Conservation (phyloP, 495 filamentous ascomycete species). For the Aspergillus olivimuriae region DNA sequence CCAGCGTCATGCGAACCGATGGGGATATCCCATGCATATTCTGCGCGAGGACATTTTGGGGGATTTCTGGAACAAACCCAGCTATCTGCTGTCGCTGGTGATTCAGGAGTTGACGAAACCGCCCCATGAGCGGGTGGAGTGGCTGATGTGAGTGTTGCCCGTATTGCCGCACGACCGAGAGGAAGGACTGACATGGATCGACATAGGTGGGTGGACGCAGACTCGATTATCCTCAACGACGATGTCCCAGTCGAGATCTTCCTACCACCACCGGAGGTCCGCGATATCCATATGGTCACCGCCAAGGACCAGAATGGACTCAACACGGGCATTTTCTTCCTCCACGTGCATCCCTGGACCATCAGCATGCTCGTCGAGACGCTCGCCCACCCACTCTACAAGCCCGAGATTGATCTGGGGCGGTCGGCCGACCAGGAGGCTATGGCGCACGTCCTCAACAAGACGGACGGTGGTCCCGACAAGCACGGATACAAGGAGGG, state of each 20-base stretch:
- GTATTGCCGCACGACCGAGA: constrained; percentile 27
- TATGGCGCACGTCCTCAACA: constrained; percentile 23
- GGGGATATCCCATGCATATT: constrained; percentile 36
- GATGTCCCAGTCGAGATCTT: constrained; percentile 38
- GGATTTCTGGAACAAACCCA: constrained; percentile 37
- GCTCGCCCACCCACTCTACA: constrained; percentile 25
- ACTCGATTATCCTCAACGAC: constrained; percentile 37
- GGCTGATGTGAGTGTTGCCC: constrained; percentile 40
- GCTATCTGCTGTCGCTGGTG: constrained; percentile 34
- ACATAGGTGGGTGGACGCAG: constrained; percentile 38
- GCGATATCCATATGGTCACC: constrained; percentile 33
- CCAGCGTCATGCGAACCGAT: constrained; percentile 25
- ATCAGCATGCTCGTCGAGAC: constrained; percentile 28
- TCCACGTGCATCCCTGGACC: constrained; percentile 35
- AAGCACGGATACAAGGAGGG: constrained; percentile 17
- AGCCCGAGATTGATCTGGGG: constrained; percentile 22
- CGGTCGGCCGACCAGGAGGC: constrained; percentile 28
- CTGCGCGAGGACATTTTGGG: constrained; percentile 26
- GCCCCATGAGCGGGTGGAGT: constrained; percentile 27
- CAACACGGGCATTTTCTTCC: constrained; percentile 30
- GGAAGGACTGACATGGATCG: constrained; percentile 39
- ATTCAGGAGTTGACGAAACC: constrained; percentile 38
- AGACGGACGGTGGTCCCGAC: constrained; percentile 12
- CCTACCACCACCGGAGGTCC: constrained; percentile 34
- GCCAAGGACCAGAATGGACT: constrained; percentile 27